Evolutionary conservation across 2,329 filamentous ascomycete species (phyloP).

Genomic region (Colletotrichum sublineola): DNA sequence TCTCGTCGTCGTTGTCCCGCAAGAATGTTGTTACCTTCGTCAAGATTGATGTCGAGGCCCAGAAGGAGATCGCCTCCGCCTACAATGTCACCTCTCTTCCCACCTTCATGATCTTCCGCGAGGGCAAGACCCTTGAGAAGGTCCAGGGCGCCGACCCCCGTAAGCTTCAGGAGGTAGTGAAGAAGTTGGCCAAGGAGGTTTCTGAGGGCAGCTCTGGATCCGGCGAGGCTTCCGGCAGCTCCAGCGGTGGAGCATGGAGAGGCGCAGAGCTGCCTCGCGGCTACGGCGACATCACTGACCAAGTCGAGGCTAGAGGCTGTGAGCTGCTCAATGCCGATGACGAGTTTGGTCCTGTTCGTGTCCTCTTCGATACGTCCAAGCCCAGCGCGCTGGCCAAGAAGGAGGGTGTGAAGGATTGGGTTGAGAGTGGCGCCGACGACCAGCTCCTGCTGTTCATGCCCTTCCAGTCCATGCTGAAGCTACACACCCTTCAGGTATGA

Average conservation of each 20-base stretch:
- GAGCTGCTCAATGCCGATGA: conserved; percentile 91
- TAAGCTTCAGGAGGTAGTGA: conserved; percentile 78
- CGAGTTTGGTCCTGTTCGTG: conserved; percentile 78
- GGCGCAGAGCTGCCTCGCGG: conserved; percentile 82
- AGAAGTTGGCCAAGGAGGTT: conserved; percentile 78
- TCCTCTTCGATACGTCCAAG: conserved; percentile 78
- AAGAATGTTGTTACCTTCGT: conserved; percentile 83
- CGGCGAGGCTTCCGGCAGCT: conserved; percentile 57
- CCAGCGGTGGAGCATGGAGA: conserved; percentile 71
- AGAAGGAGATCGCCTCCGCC: conserved; percentile 78
- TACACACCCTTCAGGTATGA: conserved; percentile 81
- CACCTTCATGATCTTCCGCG: conserved; percentile 91
- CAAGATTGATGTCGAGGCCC: conserved; percentile 86
- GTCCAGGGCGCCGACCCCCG: conserved; percentile 80
- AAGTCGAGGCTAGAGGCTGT: conserved; percentile 82
- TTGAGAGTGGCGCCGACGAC: conserved; percentile 97
- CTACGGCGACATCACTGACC: conserved; percentile 85
- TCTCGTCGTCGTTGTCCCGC: conserved; percentile 78
- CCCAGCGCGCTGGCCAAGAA: conserved; percentile 75
- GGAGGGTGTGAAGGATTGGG: conserved; percentile 77
- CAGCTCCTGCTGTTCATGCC: conserved; percentile 94
- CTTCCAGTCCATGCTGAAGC: conserved; percentile 88
- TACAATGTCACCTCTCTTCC: conserved; percentile 85
- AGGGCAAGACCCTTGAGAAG: conserved; percentile 75
- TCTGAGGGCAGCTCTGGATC: conserved; percentile 57